These are phyloP conservation scores for Trichothecium sympodiale DNA, from an alignment of 2,329 filamentous ascomycete species.

Conservation along the genomic window DNA sequence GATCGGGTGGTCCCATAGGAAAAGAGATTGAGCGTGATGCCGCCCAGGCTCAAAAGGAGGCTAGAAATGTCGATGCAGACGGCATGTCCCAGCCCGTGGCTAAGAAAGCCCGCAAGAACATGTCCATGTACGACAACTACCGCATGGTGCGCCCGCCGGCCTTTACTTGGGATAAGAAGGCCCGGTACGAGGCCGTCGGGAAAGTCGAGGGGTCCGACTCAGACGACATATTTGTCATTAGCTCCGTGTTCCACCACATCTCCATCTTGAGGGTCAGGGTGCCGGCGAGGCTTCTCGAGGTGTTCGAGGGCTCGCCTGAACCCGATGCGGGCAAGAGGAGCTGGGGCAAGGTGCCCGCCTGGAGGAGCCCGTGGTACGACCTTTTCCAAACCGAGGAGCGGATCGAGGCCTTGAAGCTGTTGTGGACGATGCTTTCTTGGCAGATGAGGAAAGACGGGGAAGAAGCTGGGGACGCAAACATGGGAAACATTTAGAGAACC, in stretches of 20 bases:
- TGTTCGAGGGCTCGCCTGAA: slow-evolving; percentile 33
- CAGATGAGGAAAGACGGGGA: slow-evolving; percentile 34
- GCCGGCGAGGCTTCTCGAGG: slow-evolving; percentile 38
- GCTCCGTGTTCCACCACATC: slow-evolving; percentile 51
- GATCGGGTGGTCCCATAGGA: slow-evolving; percentile 50
- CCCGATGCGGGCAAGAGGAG: slow-evolving; percentile 22
- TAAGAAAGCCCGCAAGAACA: slow-evolving; percentile 42
- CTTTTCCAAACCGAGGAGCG: slow-evolving; percentile 43
- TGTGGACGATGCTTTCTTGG: slow-evolving; percentile 51
- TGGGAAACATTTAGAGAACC: neutral
- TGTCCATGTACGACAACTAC: slow-evolving; percentile 52
- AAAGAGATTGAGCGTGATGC: slow-evolving; percentile 43
- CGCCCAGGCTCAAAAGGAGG: slow-evolving; percentile 33
- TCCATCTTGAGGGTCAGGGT: slow-evolving; percentile 48
- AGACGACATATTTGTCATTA: slow-evolving; percentile 53
- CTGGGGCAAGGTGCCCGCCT: slow-evolving; percentile 43
- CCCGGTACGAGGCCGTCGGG: slow-evolving; percentile 46
- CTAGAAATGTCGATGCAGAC: slow-evolving; percentile 14
- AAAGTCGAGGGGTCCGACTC: slow-evolving; percentile 32
- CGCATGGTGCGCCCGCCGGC: slow-evolving; percentile 48
- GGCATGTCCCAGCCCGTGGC: slow-evolving; percentile 12
- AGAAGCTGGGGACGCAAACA: neutral
- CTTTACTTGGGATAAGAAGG: slow-evolving; percentile 49
- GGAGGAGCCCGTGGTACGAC: slow-evolving; percentile 52
- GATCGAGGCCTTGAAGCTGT: slow-evolving; percentile 41